Evolutionary conservation across 257 asterid species (phyloP).

Genomic region (Capsicum pubescens): DNA sequence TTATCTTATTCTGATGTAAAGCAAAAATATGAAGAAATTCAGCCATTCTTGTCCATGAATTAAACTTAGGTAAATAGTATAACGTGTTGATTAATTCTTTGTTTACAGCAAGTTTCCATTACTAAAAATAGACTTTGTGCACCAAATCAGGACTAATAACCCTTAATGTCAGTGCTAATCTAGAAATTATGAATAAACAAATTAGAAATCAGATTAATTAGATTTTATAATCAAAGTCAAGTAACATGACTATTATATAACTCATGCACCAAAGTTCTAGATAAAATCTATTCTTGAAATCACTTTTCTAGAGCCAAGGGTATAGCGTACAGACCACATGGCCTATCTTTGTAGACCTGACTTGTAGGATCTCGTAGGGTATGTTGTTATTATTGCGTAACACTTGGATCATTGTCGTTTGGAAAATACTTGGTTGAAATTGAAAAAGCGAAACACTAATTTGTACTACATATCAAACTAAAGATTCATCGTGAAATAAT

Average conservation of each 20-base stretch:
- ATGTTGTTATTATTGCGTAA: too few relatives aligned
- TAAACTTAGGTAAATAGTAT: background rate
- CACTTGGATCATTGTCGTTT: background rate
- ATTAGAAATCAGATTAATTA: constrained; percentile 1
- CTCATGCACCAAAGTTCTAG: too few relatives aligned
- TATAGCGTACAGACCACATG: too few relatives aligned
- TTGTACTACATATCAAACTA: too few relatives aligned
- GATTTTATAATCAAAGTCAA: background rate
- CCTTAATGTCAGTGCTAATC: background rate
- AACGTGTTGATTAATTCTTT: background rate
- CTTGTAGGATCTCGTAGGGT: too few relatives aligned
- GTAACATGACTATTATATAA: background rate
- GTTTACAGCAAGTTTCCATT: constrained; percentile 9
- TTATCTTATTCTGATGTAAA: too few relatives aligned
- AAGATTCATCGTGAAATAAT: too few relatives aligned
- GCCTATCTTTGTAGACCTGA: too few relatives aligned
- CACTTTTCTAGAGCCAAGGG: too few relatives aligned
- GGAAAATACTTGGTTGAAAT: background rate
- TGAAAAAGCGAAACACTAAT: background rate
- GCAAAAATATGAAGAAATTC: background rate
- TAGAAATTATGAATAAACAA: background rate
- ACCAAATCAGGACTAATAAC: background rate
- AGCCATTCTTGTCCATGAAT: constrained; percentile 8
- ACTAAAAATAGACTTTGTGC: background rate
- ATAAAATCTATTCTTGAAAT: too few relatives aligned